A percentile compares a stretch with the other conserved stretches of the same genome.
These are phyloP conservation scores for Boletus rufocinnamomeus DNA, from an alignment of 768 basidiomycete genomes.

Conservation along the genomic window DNA sequence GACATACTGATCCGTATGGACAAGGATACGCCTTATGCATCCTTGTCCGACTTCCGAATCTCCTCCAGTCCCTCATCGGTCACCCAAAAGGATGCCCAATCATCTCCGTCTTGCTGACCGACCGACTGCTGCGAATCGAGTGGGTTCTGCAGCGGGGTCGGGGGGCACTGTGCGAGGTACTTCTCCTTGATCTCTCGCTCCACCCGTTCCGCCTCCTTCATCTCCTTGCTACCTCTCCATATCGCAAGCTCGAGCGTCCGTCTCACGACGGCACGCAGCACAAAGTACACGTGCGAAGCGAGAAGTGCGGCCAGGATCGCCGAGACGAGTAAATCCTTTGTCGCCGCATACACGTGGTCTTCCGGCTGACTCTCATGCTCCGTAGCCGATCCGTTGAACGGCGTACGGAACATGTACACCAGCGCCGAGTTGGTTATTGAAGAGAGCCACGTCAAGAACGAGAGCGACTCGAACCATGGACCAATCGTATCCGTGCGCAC, in stretches of 20 bases:
- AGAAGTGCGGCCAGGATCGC: slow-evolving; percentile 74
- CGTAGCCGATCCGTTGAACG: slow-evolving; percentile 18
- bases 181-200: slow-evolving; percentile 55
- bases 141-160: slow-evolving; percentile 5
- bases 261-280: slow-evolving; percentile 61
- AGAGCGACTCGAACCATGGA: slow-evolving; percentile 88
- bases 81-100: slow-evolving; percentile 58
- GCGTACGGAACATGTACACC: slow-evolving; percentile 83
- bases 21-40: slow-evolving; percentile 37
- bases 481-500: slow-evolving; percentile 89
- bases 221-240: slow-evolving; percentile 76
- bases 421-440: slow-evolving; percentile 88
- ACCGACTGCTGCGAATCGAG: slow-evolving; percentile 4
- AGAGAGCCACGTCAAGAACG: slow-evolving; percentile 87
- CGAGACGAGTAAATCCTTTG: slow-evolving; percentile 55
- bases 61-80: slow-evolving; percentile 75
- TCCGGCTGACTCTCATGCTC: slow-evolving; percentile 6
- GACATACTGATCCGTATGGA: not conserved
- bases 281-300: slow-evolving; percentile 84
- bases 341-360: slow-evolving; percentile 37
- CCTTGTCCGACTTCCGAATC: slow-evolving; percentile 66
- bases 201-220: slow-evolving; percentile 53
- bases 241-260: slow-evolving; percentile 73
- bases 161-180: slow-evolving; percentile 33
- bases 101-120: slow-evolving; percentile 15